Evolutionary conservation across 495 filamentous ascomycete species (phyloP).

Genomic region (Xylaria longipes): DNA sequence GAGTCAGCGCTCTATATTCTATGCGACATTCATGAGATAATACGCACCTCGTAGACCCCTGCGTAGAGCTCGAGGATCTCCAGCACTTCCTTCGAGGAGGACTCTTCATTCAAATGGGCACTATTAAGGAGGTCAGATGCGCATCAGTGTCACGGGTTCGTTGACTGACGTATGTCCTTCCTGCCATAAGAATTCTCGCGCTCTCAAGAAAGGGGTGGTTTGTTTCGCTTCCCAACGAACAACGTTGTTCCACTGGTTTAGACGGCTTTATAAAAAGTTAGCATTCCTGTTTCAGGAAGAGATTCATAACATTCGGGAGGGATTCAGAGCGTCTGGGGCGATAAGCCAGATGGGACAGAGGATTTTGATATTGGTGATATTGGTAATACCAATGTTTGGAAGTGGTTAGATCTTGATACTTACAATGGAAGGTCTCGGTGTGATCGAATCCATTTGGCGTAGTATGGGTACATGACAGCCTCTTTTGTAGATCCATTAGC

Average conservation of each 20-base stretch:
- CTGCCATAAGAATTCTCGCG: slow-evolving; percentile 96
- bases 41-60: slow-evolving; percentile 72
- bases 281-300: background rate
- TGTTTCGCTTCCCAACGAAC: slow-evolving; percentile 99
- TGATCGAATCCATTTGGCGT: slow-evolving; percentile 92
- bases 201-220: slow-evolving; percentile 90
- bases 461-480: slow-evolving; percentile 92
- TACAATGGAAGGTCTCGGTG: slow-evolving; percentile 92
- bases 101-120: slow-evolving; percentile 81
- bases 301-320: background rate
- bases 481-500: slow-evolving; percentile 21
- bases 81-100: slow-evolving; percentile 81
- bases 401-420: slow-evolving; percentile 9
- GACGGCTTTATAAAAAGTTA: slow-evolving; percentile 29
- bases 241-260: slow-evolving; percentile 99
- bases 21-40: background rate
- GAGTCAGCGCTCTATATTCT: background rate
- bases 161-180: slow-evolving; percentile 81
- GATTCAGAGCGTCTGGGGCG: background rate
- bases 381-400: background rate
- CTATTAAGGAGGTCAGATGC: background rate
- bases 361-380: background rate
- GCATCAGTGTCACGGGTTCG: background rate
- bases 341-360: background rate
- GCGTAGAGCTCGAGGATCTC: slow-evolving; percentile 95